Evolutionary conservation across 768 basidiomycete genomes (phyloP).

Genomic region (Suillus brevipes): DNA sequence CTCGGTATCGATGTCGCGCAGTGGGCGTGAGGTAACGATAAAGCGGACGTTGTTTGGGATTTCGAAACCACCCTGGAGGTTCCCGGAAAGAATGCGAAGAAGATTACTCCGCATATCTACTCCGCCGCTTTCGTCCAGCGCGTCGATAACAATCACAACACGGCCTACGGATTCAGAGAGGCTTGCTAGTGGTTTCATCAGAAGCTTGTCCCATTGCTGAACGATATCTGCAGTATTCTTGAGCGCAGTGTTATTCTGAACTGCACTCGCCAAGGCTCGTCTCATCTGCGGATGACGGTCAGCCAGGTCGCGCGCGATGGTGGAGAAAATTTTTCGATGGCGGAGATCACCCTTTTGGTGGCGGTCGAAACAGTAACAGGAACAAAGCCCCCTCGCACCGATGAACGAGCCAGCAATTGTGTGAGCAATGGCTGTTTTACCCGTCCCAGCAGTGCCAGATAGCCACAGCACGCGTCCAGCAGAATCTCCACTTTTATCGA

Average conservation of each 20-base stretch:
- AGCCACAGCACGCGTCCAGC: constrained; percentile 5
- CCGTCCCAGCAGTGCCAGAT: constrained; percentile 19
- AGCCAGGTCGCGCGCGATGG: constrained; percentile 20
- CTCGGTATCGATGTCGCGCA: constrained; percentile 1
- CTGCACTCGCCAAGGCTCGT: neutral
- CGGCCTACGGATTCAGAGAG: constrained; percentile 15
- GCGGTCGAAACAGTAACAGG: constrained; percentile 12
- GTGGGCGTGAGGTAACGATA: constrained; percentile 13
- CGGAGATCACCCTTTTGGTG: constrained; percentile 12
- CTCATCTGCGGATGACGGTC: constrained; percentile 12
- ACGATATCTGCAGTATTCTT: neutral
- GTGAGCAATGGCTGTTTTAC: constrained; percentile 22
- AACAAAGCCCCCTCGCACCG: constrained; percentile 13
- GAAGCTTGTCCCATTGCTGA: constrained; percentile 20
- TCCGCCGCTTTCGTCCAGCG: constrained; percentile 18
- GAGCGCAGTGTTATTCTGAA: constrained; percentile 7
- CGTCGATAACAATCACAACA: constrained; percentile 29
- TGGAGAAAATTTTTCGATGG: constrained; percentile 17
- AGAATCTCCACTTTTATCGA: neutral
- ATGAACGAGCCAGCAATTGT: constrained; percentile 12
- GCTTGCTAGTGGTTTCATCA: constrained; percentile 13
- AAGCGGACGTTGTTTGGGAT: neutral
- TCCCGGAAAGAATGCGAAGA: constrained; percentile 11
- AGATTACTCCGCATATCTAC: constrained; percentile 9
- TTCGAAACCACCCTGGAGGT: neutral